Evolutionary conservation across 2,329 filamentous ascomycete species (phyloP), one percentile per base, ranked within the genome.

Genomic region (Pseudohalonectria lignicola): DNA sequence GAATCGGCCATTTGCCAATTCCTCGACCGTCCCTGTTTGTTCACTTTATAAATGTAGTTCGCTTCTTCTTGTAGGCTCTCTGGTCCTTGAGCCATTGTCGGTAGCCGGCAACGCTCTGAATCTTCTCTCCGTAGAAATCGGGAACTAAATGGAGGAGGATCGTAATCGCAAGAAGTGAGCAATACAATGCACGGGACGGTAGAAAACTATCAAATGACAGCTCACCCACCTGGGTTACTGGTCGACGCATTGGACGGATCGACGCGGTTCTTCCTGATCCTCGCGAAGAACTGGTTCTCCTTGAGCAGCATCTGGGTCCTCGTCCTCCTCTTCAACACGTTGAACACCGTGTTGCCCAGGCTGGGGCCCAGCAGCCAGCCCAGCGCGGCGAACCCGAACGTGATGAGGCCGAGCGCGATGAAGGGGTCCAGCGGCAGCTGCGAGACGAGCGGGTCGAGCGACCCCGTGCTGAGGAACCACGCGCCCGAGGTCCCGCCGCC

Each of bases 81-180:
- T 96, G 92, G 55, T 98, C 92, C 70, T 94, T 96, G 53, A 98
- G 65, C 92, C 92, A 98, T 59, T 86, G 81, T 52, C 92, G 71
- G 60, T 96, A 98, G 34, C 86, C 88, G 39, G 79, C 72, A 17
- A 96, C 86, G 52, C 87, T 94, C 37, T 84, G 85, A 51, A 98
- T 94, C 72, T 95, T 96, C 67, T 98, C 92, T 51, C 92, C 92
- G 54, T 98, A 98, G 63, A 94, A 98, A 58, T 98, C 92, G 31
- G 90, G 88, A 1, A 94, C 85, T 72, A 38, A 3, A 34, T 7
- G n/a, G 21, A 4, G n/a, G 23, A 26, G 23, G 12, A 26, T 26
- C 8, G n/a, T n/a, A n/a, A n/a, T n/a, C n/a, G n/a, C n/a, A 20
- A 7, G 6, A 11, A 10, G 13, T 31, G 5, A 8, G 16, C 12